These are phyloP conservation scores for Athelia sp. DNA, from an alignment of 1,284 basidiomycete species.

Conservation along the genomic window DNA sequence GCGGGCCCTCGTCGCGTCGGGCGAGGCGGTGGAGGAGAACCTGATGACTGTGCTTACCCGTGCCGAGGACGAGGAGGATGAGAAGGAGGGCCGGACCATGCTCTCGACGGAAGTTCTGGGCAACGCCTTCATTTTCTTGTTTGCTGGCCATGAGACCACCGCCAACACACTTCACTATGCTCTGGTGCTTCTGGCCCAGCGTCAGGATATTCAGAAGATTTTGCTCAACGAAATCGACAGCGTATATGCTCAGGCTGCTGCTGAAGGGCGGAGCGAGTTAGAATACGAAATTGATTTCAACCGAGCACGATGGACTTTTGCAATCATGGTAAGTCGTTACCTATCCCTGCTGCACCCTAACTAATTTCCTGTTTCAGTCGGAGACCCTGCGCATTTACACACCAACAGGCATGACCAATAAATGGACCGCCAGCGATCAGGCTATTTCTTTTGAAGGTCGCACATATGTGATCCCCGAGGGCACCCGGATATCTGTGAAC, in stretches of 20 bases:
- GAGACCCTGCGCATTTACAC: constrained; percentile 13
- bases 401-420: constrained; percentile 13
- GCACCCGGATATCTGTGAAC: constrained; percentile 11
- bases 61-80: constrained; percentile 5
- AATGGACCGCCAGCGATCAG: constrained; percentile 6
- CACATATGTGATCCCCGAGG: constrained; percentile 7
- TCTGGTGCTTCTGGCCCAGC: constrained; percentile 10
- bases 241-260: constrained; percentile 2
- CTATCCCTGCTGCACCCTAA: background rate
- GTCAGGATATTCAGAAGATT: constrained; percentile 8
- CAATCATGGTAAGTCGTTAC: constrained; percentile 7
- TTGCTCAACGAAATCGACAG: constrained; percentile 10
- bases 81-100: constrained; percentile 9
- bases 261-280: constrained; percentile 5
- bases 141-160: constrained; percentile 14
- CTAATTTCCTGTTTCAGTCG: constrained; percentile 2
- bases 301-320: constrained; percentile 5
- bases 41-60: constrained; percentile 7
- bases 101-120: constrained; percentile 11
- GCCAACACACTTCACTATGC: constrained; percentile 15
- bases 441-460: constrained; percentile 5
- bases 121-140: constrained; percentile 14
- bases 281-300: constrained; percentile 10
- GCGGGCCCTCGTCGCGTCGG: background rate
- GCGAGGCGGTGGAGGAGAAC: constrained; percentile 6